Base-by-base conservation (phyloP, 2,329 filamentous ascomycete species). In the Xylariaceae sp. region DNA sequence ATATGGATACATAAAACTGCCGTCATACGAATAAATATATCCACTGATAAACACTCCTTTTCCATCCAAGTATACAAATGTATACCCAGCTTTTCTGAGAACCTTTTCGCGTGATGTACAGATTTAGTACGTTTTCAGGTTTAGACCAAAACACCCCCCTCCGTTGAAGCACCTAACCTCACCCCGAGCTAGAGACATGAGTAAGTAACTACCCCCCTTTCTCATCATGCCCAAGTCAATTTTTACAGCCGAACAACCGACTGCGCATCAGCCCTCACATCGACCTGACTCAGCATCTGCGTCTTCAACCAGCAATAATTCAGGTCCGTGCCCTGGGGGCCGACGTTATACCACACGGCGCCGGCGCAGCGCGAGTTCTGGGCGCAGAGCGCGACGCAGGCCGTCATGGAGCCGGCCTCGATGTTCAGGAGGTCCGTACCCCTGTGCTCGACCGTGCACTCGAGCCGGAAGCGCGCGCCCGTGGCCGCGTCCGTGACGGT, bases 301-400 rank as follows among this genome's bases (percentile, higher is more conserved):
- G 38, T 53, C 33, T 57, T 55, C 29, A 57, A 33, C 54, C 54
- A 57, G 35, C 54, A 57, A 31, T 51, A 56, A 31, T 56, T 56
- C 16, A 52, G 50, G 21, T 52, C 47, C 7, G 55, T 56, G 11
- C 54, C 54, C 32, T 57, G 54, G 14, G 51, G 48, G 1, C 54
- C 53, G 11, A 44, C 52, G 14, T 54, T 50, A 28, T 51, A 55
- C 48, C 51, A 56, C 12, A 52, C 43, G 6, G 50, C 55, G 7
- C 50, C 54, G 12, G 31, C 41, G 35, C 53, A 57, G 9, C 15
- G 13, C 4, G 24, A 34, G 21, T 47, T 43, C 6, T 43, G 35
- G 9, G 53, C 48, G 17, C 54, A 55, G 26, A 51, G 19, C 13
- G 43, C 39, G 15, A 56, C 38, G 34, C 53, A 55, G 5, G 41